Percentiles rank a stretch among this genome's conserved stretches.
These are phyloP conservation scores for Cadophora malorum DNA, from an alignment of 2,329 filamentous ascomycete species.

Conservation along the genomic window DNA sequence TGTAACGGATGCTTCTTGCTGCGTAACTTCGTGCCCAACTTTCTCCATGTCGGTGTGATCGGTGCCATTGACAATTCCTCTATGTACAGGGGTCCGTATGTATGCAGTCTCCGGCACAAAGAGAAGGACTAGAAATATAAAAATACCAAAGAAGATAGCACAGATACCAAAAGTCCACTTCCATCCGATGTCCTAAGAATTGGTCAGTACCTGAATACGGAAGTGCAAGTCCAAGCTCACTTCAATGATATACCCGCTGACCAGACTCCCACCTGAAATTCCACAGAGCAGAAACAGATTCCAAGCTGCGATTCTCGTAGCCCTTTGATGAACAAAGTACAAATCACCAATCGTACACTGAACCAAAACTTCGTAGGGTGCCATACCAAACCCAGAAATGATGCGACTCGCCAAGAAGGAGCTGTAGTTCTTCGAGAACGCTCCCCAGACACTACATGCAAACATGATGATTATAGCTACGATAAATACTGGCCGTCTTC, in stretches of 20 bases:
- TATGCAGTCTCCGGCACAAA: too few relatives aligned
- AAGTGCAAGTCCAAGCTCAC: slow-evolving; percentile 18
- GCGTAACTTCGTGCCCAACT: too few relatives aligned
- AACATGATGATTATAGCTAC: not conserved
- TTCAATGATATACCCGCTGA: slow-evolving; percentile 49
- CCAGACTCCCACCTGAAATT: slow-evolving; percentile 48
- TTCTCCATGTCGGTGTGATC: too few relatives aligned
- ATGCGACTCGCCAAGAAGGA: slow-evolving; percentile 50
- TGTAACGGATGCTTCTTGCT: too few relatives aligned
- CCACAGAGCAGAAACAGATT: slow-evolving; percentile 46
- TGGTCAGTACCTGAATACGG: not conserved
- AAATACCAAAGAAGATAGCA: too few relatives aligned
- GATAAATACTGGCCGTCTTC: not conserved
- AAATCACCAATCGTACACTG: slow-evolving; percentile 56
- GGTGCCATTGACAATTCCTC: too few relatives aligned
- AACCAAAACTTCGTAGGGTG: slow-evolving; percentile 58
- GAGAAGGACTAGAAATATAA: too few relatives aligned
- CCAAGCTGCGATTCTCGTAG: slow-evolving; percentile 48
- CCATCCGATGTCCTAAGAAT: not conserved
- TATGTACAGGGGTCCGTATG: too few relatives aligned
- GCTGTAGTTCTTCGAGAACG: slow-evolving; percentile 50
- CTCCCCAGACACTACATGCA: slow-evolving; percentile 44
- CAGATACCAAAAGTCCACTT: not conserved
- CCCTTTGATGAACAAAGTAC: slow-evolving; percentile 53
- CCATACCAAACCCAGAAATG: slow-evolving; percentile 56